Evolutionary conservation across 1,139 yeast species (phyloP).

Genomic region (Protomyces macrosporus): DNA sequence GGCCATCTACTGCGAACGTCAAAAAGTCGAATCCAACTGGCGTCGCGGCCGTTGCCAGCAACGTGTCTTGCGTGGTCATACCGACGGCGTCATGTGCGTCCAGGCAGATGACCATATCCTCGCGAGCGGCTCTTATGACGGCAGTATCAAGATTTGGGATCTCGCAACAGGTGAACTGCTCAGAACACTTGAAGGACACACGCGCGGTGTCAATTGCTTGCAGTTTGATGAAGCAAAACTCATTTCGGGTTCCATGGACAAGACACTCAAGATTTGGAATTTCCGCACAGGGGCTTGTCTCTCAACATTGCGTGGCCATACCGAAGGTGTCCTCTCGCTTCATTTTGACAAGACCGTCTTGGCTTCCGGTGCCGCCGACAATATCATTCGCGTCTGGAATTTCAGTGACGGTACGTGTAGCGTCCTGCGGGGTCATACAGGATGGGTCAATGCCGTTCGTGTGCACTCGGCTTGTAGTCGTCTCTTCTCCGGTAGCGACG

Average conservation of each 20-base stretch:
- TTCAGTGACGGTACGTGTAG: constrained; percentile 88
- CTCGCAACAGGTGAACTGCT: constrained; percentile 73
- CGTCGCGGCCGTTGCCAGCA: constrained; percentile 67
- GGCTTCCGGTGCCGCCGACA: constrained; percentile 90
- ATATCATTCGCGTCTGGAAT: constrained; percentile 91
- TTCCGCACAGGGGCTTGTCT: constrained; percentile 90
- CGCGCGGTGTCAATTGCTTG: constrained; percentile 78
- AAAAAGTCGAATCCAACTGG: constrained; percentile 90
- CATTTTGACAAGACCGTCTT: constrained; percentile 74
- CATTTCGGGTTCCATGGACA: constrained; percentile 86
- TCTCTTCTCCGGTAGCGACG: constrained; percentile 84
- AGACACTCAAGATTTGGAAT: constrained; percentile 92
- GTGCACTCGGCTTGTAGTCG: constrained; percentile 74
- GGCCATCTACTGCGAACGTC: constrained; percentile 85
- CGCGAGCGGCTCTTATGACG: constrained; percentile 54
- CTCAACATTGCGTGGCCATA: constrained; percentile 89
- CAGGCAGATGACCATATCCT: constrained; percentile 67
- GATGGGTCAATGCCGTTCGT: constrained; percentile 85
- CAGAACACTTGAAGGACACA: constrained; percentile 69
- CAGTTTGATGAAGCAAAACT: constrained; percentile 87
- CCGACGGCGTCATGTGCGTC: constrained; percentile 78
- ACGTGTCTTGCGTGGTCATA: constrained; percentile 72
- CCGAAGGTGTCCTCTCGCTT: constrained; percentile 75
- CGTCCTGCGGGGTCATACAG: constrained; percentile 87
- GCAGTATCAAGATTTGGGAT: constrained; percentile 97